These are phyloP conservation scores for Penicillium paneum DNA, from an alignment of 2,329 filamentous ascomycete genomes.

Conservation along the genomic window DNA sequence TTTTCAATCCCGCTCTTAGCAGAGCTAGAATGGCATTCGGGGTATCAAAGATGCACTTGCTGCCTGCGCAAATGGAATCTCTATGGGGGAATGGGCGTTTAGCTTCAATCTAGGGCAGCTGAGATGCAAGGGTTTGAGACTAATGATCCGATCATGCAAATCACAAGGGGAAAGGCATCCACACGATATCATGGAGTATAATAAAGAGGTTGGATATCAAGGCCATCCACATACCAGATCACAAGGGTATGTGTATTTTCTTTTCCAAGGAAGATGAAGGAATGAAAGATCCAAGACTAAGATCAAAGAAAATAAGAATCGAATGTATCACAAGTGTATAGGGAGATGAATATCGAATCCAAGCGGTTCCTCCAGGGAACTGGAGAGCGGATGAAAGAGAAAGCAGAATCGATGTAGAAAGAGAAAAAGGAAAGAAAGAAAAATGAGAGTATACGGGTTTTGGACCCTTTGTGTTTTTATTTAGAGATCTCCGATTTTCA, in stretches of 20 bases:
- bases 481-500: conserved; percentile 13
- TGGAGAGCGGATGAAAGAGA: conserved; percentile 12
- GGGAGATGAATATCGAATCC: conserved; percentile 14
- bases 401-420: conserved; percentile 1
- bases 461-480: conserved; percentile 20
- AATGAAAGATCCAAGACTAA: conserved; percentile 4
- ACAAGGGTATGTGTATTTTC: not conserved
- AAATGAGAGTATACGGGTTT: conserved; percentile 2
- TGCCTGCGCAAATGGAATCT: conserved; percentile 41
- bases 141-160: conserved; percentile 25
- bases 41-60: conserved; percentile 30
- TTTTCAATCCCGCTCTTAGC: not conserved
- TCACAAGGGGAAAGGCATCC: conserved; percentile 8
- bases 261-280: not conserved
- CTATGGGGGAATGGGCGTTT: conserved; percentile 4
- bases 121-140: conserved; percentile 29
- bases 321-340: conserved; percentile 1
- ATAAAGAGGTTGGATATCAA: not conserved
- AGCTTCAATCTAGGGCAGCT: conserved; percentile 13
- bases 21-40: conserved; percentile 31
- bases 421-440: not conserved
- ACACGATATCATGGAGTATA: not conserved
- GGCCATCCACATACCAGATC: conserved; percentile 4
- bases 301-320: not conserved
- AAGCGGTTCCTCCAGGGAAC: conserved; percentile 43